phyloP scores from a whole-genome alignment of 768 basidiomycete species.

The Suillus plorans region DNA sequence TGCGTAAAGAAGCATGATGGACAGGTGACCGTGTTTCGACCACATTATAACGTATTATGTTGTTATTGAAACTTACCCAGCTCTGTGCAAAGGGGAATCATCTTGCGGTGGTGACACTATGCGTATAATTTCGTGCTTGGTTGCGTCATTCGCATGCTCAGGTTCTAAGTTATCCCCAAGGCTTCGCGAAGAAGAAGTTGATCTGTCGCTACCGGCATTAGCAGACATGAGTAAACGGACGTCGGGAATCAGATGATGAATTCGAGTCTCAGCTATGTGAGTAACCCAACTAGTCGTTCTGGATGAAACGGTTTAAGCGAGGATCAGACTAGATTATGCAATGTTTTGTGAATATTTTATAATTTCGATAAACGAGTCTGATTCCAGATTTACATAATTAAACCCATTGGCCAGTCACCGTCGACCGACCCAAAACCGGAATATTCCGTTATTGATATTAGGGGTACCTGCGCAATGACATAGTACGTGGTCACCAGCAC shows the following conservation, averaged over 20 bases:
- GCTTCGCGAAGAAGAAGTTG: conserved; percentile 2
- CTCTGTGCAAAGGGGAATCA: conserved; percentile 47
- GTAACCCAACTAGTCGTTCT: background rate
- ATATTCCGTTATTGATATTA: no score
- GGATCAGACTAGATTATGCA: no score
- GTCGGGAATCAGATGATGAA: background rate
- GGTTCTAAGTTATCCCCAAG: background rate
- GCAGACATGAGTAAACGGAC: background rate
- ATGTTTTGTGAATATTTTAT: no score
- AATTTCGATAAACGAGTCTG: no score
- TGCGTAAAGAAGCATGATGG: conserved; percentile 13
- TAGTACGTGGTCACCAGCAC: no score
- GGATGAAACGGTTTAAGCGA: background rate
- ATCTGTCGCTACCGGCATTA: background rate
- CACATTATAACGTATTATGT: conserved; percentile 8
- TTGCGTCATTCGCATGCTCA: background rate
- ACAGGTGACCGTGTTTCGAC: conserved; percentile 5
- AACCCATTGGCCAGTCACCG: no score
- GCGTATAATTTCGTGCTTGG: conserved; percentile 13
- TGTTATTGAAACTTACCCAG: conserved; percentile 45
- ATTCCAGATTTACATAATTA: no score
- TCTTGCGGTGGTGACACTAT: conserved; percentile 27
- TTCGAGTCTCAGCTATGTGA: no score
- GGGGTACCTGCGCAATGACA: no score
- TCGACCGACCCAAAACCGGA: no score